Percentiles rank a stretch among this genome's conserved stretches.
Evolutionary conservation across 2,329 filamentous ascomycete genomes (phyloP).

Genomic region (Alternaria sp.): DNA sequence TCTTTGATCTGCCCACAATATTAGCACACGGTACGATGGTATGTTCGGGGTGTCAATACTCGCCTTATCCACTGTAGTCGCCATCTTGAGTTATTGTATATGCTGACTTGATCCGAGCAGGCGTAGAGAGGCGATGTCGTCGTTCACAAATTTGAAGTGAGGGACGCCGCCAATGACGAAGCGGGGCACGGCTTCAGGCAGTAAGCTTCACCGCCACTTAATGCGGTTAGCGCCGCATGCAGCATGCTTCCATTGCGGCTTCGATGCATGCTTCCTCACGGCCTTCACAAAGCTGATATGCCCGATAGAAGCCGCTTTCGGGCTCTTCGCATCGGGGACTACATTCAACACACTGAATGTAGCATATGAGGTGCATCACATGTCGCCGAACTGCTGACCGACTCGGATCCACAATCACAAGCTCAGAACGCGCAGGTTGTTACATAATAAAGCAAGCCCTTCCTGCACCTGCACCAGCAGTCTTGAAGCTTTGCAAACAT

Average conservation of each 20-base stretch:
- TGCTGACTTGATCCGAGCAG: slow-evolving; percentile 14
- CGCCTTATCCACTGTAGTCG: slow-evolving; percentile 97
- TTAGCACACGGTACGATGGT: slow-evolving; percentile 46
- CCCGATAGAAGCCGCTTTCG: slow-evolving; percentile 38
- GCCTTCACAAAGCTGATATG: slow-evolving; percentile 26
- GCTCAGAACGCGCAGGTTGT: slow-evolving; percentile 29
- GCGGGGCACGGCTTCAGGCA: slow-evolving; percentile 30
- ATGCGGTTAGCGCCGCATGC: slow-evolving; percentile 11
- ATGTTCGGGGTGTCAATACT: slow-evolving; percentile 36
- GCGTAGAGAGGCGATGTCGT: slow-evolving; percentile 18
- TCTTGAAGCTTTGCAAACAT: slow-evolving; percentile 1
- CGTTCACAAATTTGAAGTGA: slow-evolving; percentile 45
- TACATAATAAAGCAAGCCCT: slow-evolving; percentile 40
- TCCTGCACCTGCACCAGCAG: slow-evolving; percentile 22
- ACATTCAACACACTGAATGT: slow-evolving; percentile 9
- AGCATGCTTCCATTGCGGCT: slow-evolving; percentile 15
- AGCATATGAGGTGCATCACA: slow-evolving; percentile 17
- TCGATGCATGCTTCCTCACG: slow-evolving; percentile 17
- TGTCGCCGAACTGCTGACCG: slow-evolving; percentile 30
- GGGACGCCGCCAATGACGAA: slow-evolving; percentile 38
- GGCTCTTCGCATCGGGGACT: slow-evolving; percentile 16
- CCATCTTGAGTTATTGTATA: slow-evolving; percentile 69
- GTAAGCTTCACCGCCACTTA: slow-evolving; percentile 25
- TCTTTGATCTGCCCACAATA: slow-evolving; percentile 79
- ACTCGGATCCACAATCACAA: slow-evolving; percentile 28